Conservation (phyloP, 2,329 filamentous ascomycete species). For the Colletotrichum salicis region DNA sequence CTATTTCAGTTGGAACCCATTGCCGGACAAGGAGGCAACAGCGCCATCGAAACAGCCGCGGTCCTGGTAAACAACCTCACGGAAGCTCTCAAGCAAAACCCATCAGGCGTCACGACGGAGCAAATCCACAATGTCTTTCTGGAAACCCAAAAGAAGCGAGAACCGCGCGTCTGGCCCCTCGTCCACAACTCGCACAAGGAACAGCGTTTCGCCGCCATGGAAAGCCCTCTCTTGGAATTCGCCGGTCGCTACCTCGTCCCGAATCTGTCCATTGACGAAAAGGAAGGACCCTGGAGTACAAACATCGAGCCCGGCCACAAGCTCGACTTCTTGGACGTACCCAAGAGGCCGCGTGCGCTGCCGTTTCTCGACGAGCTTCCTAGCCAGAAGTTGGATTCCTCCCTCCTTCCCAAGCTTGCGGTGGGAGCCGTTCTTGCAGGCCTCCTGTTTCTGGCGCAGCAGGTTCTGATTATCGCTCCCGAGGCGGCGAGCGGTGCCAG, state of each 20-base stretch:
- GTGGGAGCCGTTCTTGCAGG: not conserved
- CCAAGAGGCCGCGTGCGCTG: constrained; percentile 22
- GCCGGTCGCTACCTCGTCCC: not conserved
- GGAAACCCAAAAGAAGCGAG: constrained; percentile 37
- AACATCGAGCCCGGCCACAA: constrained; percentile 14
- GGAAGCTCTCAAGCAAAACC: constrained; percentile 8
- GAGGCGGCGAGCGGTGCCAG: not conserved
- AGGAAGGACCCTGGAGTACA: not conserved
- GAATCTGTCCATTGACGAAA: constrained; percentile 8
- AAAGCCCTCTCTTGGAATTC: constrained; percentile 30
- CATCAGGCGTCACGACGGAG: constrained; percentile 22
- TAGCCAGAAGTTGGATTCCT: not conserved
- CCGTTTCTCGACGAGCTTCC: constrained; percentile 37
- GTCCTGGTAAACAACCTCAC: constrained; percentile 40
- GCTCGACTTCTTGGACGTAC: constrained; percentile 24
- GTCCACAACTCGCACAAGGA: constrained; percentile 33
- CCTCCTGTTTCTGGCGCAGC: constrained; percentile 7
- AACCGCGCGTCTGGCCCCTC: constrained; percentile 28
- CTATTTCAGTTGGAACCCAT: constrained; percentile 40
- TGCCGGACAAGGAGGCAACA: constrained; percentile 42
- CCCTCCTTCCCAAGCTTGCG: not conserved
- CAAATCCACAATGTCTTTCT: constrained; percentile 35
- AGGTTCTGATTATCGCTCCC: not conserved
- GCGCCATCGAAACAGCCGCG: constrained; percentile 40
- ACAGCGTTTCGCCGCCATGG: constrained; percentile 37